Percentiles rank a stretch among this genome's conserved stretches.
Evolutionary conservation across 345 rosid species (phyloP).

Genomic region (Eucalyptus victrix): DNA sequence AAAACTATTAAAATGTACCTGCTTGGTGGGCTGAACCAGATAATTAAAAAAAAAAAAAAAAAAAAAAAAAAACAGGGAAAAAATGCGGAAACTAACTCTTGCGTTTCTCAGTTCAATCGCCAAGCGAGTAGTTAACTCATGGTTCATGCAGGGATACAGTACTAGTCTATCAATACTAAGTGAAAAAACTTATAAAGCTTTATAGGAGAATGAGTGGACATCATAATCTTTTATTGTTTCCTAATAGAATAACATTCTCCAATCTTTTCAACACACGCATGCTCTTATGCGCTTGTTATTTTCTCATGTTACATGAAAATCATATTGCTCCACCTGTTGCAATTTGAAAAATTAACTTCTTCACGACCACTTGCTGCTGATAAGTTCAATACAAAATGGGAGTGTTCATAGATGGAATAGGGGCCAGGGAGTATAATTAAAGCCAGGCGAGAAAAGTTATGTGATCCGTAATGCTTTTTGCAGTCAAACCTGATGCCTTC

Average conservation of each 20-base stretch:
- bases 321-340: not conserved
- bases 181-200: not conserved
- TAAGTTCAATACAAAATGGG: not conserved
- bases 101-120: not conserved
- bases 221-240: not conserved
- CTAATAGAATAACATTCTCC: not conserved
- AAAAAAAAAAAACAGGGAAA: not conserved
- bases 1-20: not conserved
- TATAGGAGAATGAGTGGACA: not conserved
- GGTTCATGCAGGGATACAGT: not conserved
- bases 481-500: not conserved
- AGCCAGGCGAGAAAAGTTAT: fast-evolving
- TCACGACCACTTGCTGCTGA: not conserved
- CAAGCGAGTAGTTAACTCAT: not conserved
- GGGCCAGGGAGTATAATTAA: not conserved
- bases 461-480: not conserved
- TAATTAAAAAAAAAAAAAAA: not conserved
- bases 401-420: not conserved
- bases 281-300: not conserved
- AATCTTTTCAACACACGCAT: not conserved
- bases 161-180: not conserved
- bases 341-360: not conserved
- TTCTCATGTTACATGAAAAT: not conserved
- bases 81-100: not conserved
- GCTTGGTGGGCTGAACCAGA: not conserved